Conservation (phyloP, 176 grass and related monocot species). For the Oryza australiensis region DNA sequence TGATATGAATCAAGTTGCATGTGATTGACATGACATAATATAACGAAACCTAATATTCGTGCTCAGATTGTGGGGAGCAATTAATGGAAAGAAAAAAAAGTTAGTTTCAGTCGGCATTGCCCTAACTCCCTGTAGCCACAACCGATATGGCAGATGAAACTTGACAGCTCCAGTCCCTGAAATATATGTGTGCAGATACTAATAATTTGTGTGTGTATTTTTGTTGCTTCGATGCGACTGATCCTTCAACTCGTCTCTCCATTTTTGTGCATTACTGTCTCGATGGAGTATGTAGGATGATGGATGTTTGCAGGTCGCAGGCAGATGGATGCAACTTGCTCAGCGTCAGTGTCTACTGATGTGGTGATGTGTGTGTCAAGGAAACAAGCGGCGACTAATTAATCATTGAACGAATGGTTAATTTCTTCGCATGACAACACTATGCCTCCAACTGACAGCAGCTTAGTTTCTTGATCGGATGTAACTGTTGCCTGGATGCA, state of each 20-base stretch:
- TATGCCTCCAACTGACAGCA: not conserved
- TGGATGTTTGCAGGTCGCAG: constrained; percentile 1
- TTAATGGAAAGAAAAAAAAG: not conserved
- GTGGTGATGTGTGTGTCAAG: not conserved
- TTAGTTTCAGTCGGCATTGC: not conserved
- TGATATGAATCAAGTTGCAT: not conserved
- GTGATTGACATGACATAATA: constrained; percentile 20
- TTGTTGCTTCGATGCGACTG: constrained; percentile 29
- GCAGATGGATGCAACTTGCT: not conserved
- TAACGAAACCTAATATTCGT: constrained; percentile 24
- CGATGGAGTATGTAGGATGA: not conserved
- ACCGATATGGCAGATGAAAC: not conserved
- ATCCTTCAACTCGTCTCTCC: constrained; percentile 17
- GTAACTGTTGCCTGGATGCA: not conserved
- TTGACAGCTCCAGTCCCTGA: not conserved
- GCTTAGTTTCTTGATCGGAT: not conserved
- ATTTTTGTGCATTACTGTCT: constrained; percentile 33
- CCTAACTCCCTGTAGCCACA: not conserved
- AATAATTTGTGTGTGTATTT: not conserved
- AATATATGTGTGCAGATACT: not conserved
- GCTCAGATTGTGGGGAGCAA: not conserved
- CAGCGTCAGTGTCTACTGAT: constrained; percentile 19
- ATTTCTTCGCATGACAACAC: not conserved
- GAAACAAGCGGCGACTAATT: constrained; percentile 19
- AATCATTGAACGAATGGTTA: constrained; percentile 32